A percentile compares a stretch with the other conserved stretches of the same genome.
phyloP scores from a whole-genome alignment of 805 yeast species.

The Kuraishia cidri region DNA sequence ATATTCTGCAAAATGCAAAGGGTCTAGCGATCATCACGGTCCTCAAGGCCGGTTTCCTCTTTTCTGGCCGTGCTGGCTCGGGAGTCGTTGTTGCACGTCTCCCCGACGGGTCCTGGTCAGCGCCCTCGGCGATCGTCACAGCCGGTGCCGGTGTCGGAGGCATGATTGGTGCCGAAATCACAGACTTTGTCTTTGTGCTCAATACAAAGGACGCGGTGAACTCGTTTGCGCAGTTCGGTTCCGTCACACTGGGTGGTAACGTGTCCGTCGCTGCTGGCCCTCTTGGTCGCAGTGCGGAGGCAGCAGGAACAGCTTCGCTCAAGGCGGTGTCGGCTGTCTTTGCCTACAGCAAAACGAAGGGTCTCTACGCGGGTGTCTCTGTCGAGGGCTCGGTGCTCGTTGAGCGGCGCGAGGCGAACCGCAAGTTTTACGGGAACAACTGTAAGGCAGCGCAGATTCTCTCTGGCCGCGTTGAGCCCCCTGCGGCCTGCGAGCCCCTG shows the following conservation, averaged over 20 bases:
- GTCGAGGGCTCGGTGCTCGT: slow-evolving; percentile 92
- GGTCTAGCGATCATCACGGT: slow-evolving; percentile 91
- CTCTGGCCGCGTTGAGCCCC: slow-evolving; percentile 84
- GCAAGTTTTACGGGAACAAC: slow-evolving; percentile 84
- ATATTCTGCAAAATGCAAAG: slow-evolving; percentile 77
- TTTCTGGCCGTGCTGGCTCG: slow-evolving; percentile 96
- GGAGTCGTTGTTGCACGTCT: slow-evolving; percentile 91
- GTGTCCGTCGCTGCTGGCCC: slow-evolving; percentile 97
- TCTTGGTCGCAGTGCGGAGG: slow-evolving; percentile 94
- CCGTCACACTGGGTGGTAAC: slow-evolving; percentile 92
- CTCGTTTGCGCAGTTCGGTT: slow-evolving; percentile 89
- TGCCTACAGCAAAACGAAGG: slow-evolving; percentile 91
- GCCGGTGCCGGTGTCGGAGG: slow-evolving; percentile 99
- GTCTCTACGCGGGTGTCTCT: slow-evolving; percentile 95
- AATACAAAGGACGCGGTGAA: slow-evolving; percentile 85
- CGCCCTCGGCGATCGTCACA: slow-evolving; percentile 90
- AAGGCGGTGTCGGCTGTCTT: slow-evolving; percentile 86
- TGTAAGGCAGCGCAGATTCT: slow-evolving; percentile 85
- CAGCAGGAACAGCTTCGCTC: slow-evolving; percentile 89
- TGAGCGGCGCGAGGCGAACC: slow-evolving; percentile 96
- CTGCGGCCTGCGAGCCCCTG: slow-evolving; percentile 82
- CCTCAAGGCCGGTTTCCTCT: slow-evolving; percentile 92
- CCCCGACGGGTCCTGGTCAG: slow-evolving; percentile 96
- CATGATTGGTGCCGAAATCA: slow-evolving; percentile 90
- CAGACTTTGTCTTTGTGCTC: slow-evolving; percentile 91